Conservation (phyloP, 1,139 yeast genomes). For the Candida tetrigidarum region DNA sequence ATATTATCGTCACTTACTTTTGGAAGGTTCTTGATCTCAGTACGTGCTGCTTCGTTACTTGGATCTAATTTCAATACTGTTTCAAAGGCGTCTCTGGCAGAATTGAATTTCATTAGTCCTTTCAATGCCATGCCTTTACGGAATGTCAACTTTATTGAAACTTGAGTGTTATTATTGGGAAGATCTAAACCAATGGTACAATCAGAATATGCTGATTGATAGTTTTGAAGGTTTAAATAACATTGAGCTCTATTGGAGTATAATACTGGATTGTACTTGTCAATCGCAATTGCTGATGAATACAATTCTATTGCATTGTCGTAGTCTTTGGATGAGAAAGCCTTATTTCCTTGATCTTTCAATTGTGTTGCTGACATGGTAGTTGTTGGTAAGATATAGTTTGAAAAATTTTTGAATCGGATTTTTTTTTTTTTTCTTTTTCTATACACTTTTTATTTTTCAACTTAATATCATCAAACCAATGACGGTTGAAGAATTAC, state of each 20-base stretch:
- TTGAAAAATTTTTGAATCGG: not conserved
- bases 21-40: slow-evolving; percentile 27
- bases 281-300: slow-evolving; percentile 63
- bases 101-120: slow-evolving; percentile 31
- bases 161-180: slow-evolving; percentile 25
- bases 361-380: slow-evolving; percentile 27
- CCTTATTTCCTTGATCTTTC: slow-evolving; percentile 66
- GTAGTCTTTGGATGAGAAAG: slow-evolving; percentile 59
- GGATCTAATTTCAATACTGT: slow-evolving; percentile 53
- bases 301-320: slow-evolving; percentile 64
- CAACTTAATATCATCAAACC: not conserved
- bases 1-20: slow-evolving; percentile 10
- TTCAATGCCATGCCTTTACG: slow-evolving; percentile 56
- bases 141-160: slow-evolving; percentile 58
- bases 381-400: not conserved
- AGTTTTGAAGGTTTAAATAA: slow-evolving; percentile 57
- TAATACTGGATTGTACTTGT: slow-evolving; percentile 61
- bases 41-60: slow-evolving; percentile 35
- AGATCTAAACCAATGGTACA: slow-evolving; percentile 59
- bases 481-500: slow-evolving; percentile 58
- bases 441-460: not conserved
- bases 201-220: slow-evolving; percentile 62
- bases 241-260: slow-evolving; percentile 84
- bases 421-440: slow-evolving; percentile 1
- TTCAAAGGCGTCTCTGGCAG: slow-evolving; percentile 41